Conservation (phyloP, 768 basidiomycete species). For the Leccinum sublutescens region DNA sequence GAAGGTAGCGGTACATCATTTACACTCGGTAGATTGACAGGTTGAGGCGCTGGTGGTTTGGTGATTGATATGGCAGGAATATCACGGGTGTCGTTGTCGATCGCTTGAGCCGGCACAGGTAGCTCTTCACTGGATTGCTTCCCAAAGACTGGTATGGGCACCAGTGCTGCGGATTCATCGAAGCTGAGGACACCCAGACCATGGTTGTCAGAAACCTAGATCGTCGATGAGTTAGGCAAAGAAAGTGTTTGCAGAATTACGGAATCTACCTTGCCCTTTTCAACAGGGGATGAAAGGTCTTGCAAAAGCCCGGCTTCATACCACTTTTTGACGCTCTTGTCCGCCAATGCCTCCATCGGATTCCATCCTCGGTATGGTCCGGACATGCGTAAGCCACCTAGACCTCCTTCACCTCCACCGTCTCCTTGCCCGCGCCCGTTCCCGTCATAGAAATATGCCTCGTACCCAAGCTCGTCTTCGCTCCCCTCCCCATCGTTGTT, state of each 20-base stretch:
- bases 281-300: conserved; percentile 39
- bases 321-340: conserved; percentile 85
- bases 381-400: conserved; percentile 67
- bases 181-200: conserved; percentile 45
- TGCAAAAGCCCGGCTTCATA: conserved; percentile 71
- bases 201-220: conserved; percentile 43
- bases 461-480: conserved; percentile 85
- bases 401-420: conserved; percentile 71
- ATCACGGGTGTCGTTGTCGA: conserved; percentile 20
- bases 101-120: conserved; percentile 22
- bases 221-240: conserved; percentile 17
- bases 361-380: conserved; percentile 93
- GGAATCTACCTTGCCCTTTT: conserved; percentile 50
- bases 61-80: conserved; percentile 62
- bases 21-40: conserved; percentile 66
- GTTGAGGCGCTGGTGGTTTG: conserved; percentile 68
- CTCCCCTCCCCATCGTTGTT: conserved; percentile 64
- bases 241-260: background rate
- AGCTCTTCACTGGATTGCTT: conserved; percentile 26
- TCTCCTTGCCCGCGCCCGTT: conserved; percentile 75
- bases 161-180: conserved; percentile 49
- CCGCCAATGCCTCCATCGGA: conserved; percentile 91
- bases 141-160: conserved; percentile 62
- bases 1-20: conserved; percentile 50
- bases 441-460: conserved; percentile 83